Base-by-base conservation (phyloP, 345 rosid genomes). In the Atalantia buxifolia region DNA sequence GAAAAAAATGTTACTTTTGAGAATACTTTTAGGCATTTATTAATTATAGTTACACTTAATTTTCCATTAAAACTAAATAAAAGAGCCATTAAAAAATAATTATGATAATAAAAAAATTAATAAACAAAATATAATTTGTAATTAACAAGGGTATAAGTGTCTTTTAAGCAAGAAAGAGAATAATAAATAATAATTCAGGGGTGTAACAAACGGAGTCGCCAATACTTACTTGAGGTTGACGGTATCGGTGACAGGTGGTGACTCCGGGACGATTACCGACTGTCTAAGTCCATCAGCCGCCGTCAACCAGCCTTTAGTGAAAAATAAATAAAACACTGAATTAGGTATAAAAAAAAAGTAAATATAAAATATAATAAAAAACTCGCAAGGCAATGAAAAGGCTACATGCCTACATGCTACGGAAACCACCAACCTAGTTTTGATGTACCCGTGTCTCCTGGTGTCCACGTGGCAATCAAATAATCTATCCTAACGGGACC, bases 151-250 rank as follows among this genome's bases (percentile, higher is more conserved):
- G 62, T 65, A 33, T n/a, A 31, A 64, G 24, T 48, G 71, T 64
- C 71, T 64, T 64, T 74, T 66, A 2, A 65, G 16, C 9, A 36
- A 9, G 14, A 7, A 71, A 8, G 33, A 16, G 9, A 60, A 24
- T 13, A 38, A 8, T 16, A 25, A 60, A 16, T n/a, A 60, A 38
- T 24, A 24, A 59, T 35, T 33, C 14, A 33, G 36, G 22, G 5
- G 24, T 74, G 75, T 6, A 31, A 31, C 22, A 3, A n/a, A 57
- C 50, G 36, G 63, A 9, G 56, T 72, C 18, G 2, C 25, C 2
- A 22, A 12, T 48, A 3, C 79, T 67, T 36, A 91, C 98, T 90
- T 92, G 81, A 89, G 94, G 67, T 91, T 83, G 67, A 84, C 76
- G 59, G 81, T 64, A 57, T 89, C 85, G 36, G 69, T 61, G 55